These are phyloP conservation scores for Butyriboletus appendiculatus DNA, from an alignment of 1,284 basidiomycete species.

Conservation along the genomic window DNA sequence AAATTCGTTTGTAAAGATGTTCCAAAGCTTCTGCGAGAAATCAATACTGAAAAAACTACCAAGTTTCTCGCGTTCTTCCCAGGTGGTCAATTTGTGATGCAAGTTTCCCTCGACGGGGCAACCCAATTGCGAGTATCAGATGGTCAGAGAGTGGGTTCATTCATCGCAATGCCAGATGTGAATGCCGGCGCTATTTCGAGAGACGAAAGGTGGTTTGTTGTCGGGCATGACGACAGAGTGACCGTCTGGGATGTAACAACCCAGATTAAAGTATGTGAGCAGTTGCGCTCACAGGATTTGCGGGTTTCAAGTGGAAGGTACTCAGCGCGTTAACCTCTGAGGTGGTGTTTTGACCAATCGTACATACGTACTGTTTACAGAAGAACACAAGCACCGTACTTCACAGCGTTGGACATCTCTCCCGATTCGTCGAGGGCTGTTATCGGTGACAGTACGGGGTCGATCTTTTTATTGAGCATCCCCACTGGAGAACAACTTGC, in stretches of 20 bases:
- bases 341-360: not conserved
- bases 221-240: not conserved
- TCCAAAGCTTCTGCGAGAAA: not conserved
- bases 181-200: not conserved
- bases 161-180: constrained; percentile 4
- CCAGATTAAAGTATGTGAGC: not conserved
- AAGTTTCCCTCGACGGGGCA: constrained; percentile 1
- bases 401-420: not conserved
- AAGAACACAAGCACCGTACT: not conserved
- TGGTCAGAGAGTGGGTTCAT: constrained; percentile 1
- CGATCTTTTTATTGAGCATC: not conserved
- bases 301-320: not conserved
- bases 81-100: not conserved
- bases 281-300: not conserved
- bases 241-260: not conserved
- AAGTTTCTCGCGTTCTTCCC: not conserved
- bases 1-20: not conserved
- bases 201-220: constrained; percentile 2
- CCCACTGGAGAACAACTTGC: not conserved
- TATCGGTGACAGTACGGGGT: not conserved
- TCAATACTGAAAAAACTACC: not conserved
- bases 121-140: constrained; percentile 1
- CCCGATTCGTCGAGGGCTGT: not conserved
- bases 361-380: not conserved
- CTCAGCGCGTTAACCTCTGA: no score